phyloP scores from a whole-genome alignment of 495 filamentous ascomycete species.

The Penicillium silybi region DNA sequence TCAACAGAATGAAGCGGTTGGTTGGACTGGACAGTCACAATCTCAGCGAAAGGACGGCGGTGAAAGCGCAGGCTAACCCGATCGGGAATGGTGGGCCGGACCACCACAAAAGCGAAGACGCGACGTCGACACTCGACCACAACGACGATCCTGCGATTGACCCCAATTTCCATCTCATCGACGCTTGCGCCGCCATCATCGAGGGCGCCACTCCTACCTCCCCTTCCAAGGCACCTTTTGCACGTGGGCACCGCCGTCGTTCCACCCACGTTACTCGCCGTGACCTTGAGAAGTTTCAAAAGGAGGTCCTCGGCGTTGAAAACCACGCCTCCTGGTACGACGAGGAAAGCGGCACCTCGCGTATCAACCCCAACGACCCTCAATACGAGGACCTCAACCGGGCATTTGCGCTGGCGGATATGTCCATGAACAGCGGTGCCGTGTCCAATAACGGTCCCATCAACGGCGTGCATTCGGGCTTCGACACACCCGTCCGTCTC shows the following conservation, averaged over 20 bases:
- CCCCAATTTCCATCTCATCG: constrained; percentile 1
- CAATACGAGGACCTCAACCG: constrained; percentile 35
- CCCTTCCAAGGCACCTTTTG: constrained; percentile 38
- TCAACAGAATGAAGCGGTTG: constrained; percentile 21
- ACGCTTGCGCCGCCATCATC: constrained; percentile 33
- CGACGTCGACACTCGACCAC: constrained; percentile 3
- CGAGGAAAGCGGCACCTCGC: constrained; percentile 28
- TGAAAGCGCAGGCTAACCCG: constrained; percentile 11
- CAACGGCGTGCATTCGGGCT: constrained; percentile 32
- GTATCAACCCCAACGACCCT: constrained; percentile 29
- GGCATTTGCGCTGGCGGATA: constrained; percentile 32
- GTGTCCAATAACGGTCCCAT: constrained; percentile 29
- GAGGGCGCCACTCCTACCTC: constrained; percentile 29
- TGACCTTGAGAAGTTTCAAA: constrained; percentile 44
- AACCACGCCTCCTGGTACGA: constrained; percentile 28
- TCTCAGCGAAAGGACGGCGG: background rate
- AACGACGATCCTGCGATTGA: constrained; percentile 8
- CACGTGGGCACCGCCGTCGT: constrained; percentile 46
- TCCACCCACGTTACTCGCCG: constrained; percentile 44
- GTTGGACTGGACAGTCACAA: constrained; percentile 12
- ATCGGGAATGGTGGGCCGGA: constrained; percentile 10
- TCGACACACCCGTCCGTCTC: constrained; percentile 20
- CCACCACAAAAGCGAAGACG: constrained; percentile 1
- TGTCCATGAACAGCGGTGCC: constrained; percentile 36
- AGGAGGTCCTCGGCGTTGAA: constrained; percentile 40